Percentiles rank a stretch among this genome's conserved stretches.
phyloP scores from a whole-genome alignment of 306 rosid species.

The Carpinus viminea region DNA sequence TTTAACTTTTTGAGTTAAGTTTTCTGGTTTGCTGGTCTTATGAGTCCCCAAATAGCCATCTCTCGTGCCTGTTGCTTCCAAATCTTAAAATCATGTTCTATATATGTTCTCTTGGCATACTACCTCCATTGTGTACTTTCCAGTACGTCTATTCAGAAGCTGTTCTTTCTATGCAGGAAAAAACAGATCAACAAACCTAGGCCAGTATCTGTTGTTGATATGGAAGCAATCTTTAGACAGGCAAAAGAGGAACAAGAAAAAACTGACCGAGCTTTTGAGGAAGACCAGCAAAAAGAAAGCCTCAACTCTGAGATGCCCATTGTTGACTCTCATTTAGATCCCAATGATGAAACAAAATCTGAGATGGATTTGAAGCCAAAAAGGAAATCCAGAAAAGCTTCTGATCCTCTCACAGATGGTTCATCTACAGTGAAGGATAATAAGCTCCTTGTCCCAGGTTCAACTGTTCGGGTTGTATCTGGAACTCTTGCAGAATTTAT shows the following conservation, averaged over 20 bases:
- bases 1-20: background rate
- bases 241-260: slow-evolving; percentile 81
- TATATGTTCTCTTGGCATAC: background rate
- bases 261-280: slow-evolving; percentile 63
- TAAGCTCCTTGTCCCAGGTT: slow-evolving; percentile 51
- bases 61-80: slow-evolving; percentile 10
- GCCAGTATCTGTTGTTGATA: slow-evolving; percentile 67
- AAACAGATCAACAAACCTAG: slow-evolving; percentile 77
- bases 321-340: slow-evolving; percentile 27
- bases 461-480: slow-evolving; percentile 63
- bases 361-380: slow-evolving; percentile 49
- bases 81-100: slow-evolving; percentile 7
- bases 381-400: slow-evolving; percentile 41
- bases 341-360: slow-evolving; percentile 31
- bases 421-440: slow-evolving; percentile 31
- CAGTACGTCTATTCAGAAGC: slow-evolving; percentile 13
- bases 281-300: slow-evolving; percentile 46
- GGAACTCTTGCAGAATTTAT: slow-evolving; percentile 74
- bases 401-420: slow-evolving; percentile 29
- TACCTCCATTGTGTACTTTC: background rate
- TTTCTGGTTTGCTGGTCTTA: background rate
- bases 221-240: slow-evolving; percentile 67
- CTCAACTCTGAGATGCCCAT: slow-evolving; percentile 27
- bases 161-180: slow-evolving; percentile 50
- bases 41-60: background rate